A percentile compares a stretch with the other conserved stretches of the same genome.
Conservation (phyloP, 2,329 filamentous ascomycete genomes). For the Alternaria atra region DNA sequence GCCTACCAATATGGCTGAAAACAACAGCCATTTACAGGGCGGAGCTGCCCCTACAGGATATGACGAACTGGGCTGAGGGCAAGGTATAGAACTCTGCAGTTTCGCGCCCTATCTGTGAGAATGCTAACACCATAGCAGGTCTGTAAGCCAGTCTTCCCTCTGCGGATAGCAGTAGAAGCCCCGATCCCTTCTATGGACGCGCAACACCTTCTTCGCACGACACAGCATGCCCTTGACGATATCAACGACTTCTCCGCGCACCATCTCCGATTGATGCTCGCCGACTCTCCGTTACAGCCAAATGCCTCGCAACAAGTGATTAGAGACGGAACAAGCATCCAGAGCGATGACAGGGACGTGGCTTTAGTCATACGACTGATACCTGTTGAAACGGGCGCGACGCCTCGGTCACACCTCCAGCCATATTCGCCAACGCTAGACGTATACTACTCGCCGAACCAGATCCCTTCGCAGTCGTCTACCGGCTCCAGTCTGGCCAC, state of each 20-base stretch:
- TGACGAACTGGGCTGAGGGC: conserved; percentile 92
- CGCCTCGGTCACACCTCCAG: conserved; percentile 70
- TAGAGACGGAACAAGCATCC: conserved; percentile 36
- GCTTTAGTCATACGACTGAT: conserved; percentile 77
- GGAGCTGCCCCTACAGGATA: conserved; percentile 79
- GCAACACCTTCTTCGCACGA: conserved; percentile 77
- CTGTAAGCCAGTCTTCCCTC: conserved; percentile 86
- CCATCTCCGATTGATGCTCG: conserved; percentile 76
- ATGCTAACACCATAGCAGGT: conserved; percentile 63
- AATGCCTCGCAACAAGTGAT: conserved; percentile 46
- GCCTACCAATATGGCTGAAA: conserved; percentile 93
- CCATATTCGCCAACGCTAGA: conserved; percentile 76
- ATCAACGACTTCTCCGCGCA: conserved; percentile 87
- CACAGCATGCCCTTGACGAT: conserved; percentile 86
- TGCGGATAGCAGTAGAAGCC: conserved; percentile 81
- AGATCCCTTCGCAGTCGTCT: conserved; percentile 71
- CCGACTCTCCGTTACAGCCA: conserved; percentile 45
- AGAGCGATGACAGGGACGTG: conserved; percentile 57
- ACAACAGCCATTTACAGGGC: conserved; percentile 94
- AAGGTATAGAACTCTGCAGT: conserved; percentile 65
- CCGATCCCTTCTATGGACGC: conserved; percentile 73
- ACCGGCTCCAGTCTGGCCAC: conserved; percentile 77
- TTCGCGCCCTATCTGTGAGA: not conserved
- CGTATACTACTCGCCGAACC: conserved; percentile 76
- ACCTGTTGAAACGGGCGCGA: conserved; percentile 64